Conservation (phyloP, 345 rosid genomes). For the Sonneratia alba region DNA sequence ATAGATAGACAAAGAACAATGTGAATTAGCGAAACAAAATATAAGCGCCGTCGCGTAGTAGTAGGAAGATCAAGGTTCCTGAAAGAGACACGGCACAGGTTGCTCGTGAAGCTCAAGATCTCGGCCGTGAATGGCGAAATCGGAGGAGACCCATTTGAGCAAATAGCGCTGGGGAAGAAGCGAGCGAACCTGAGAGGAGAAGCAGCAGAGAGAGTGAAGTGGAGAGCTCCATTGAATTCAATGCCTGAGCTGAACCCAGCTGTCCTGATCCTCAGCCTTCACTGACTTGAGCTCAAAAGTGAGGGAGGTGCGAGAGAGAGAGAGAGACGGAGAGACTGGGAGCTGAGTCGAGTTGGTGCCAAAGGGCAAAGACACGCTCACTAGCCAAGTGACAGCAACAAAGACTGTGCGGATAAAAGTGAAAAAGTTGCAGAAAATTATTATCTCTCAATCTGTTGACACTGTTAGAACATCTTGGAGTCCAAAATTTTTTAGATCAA, state of each 20-base stretch:
- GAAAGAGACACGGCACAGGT: background rate
- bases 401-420: background rate
- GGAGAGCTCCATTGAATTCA: slow-evolving; percentile 7
- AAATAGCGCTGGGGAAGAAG: background rate
- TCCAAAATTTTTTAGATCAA: no score
- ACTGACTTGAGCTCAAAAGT: background rate
- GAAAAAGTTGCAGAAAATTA: background rate
- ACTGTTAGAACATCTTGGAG: no score
- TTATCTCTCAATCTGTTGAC: no score
- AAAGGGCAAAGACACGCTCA: no score
- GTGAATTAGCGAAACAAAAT: background rate
- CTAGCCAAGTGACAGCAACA: background rate
- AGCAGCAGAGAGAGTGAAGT: slow-evolving; percentile 4
- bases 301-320: background rate
- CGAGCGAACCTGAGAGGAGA: slow-evolving; percentile 6
- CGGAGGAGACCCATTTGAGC: background rate
- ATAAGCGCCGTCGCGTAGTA: background rate
- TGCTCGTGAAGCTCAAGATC: background rate
- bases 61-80: background rate
- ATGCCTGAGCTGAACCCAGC: background rate
- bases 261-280: background rate
- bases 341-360: background rate
- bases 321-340: background rate
- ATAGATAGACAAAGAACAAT: background rate
- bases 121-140: background rate